These are phyloP conservation scores for Amanita thiersii DNA, from an alignment of 768 basidiomycete genomes.

Conservation along the genomic window DNA sequence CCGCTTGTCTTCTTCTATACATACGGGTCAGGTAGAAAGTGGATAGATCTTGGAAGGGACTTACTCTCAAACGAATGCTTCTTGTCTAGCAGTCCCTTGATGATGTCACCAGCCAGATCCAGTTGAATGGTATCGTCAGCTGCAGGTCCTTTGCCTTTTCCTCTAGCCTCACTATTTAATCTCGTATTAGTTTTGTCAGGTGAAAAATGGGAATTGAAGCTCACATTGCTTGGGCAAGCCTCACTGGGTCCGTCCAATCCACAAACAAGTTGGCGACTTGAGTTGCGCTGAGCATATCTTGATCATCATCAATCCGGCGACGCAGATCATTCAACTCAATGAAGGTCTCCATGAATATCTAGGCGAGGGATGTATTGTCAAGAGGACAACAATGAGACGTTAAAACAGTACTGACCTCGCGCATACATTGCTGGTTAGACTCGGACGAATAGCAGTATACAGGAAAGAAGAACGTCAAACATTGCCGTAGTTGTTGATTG, in stretches of 20 bases:
- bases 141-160: slow-evolving; percentile 14
- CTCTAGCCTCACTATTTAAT: slow-evolving; percentile 12
- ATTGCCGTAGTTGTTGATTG: slow-evolving; percentile 85
- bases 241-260: slow-evolving; percentile 85
- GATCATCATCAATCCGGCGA: slow-evolving; percentile 60
- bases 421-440: slow-evolving; percentile 65
- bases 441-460: slow-evolving; percentile 86
- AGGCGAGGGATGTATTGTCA: slow-evolving; percentile 1
- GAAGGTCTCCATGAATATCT: slow-evolving; percentile 71
- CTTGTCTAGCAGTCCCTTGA: slow-evolving; percentile 35
- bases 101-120: slow-evolving; percentile 49
- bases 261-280: slow-evolving; percentile 75
- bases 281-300: slow-evolving; percentile 63
- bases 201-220: slow-evolving; percentile 13
- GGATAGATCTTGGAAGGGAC: slow-evolving; percentile 21
- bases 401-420: slow-evolving; percentile 26
- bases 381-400: not conserved
- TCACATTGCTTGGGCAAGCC: slow-evolving; percentile 39
- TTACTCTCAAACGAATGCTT: slow-evolving; percentile 44
- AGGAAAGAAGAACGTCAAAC: slow-evolving; percentile 92
- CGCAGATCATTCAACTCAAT: slow-evolving; percentile 49
- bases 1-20: slow-evolving; percentile 59
- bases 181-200: slow-evolving; percentile 8
- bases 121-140: slow-evolving; percentile 35
- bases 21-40: not conserved